Conservation (phyloP, 305 asterid genomes). For the Solanum hybrid region DNA sequence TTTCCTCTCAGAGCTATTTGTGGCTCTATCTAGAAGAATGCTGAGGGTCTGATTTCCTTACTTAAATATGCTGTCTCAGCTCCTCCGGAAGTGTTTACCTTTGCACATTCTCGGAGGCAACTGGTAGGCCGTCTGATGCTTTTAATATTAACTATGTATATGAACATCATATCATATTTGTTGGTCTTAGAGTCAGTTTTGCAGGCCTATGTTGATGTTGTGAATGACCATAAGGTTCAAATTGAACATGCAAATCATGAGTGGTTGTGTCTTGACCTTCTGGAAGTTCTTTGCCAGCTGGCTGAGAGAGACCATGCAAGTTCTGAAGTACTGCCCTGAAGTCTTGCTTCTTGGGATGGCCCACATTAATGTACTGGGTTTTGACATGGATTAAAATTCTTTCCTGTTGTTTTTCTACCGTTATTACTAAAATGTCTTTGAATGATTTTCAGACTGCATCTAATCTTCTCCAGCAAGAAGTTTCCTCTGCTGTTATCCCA, state of each 20-base stretch:
- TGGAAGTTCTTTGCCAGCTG: conserved; percentile 75
- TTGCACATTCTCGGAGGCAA: no score
- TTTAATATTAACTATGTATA: no score
- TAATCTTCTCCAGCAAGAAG: conserved; percentile 76
- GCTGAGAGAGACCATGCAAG: conserved; percentile 92
- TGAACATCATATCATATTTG: not conserved
- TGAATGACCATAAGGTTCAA: conserved; percentile 44
- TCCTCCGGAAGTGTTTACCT: no score
- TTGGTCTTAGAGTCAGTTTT: not conserved
- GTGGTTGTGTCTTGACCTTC: conserved; percentile 71
- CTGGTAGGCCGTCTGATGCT: no score
- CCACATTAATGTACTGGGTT: conserved; percentile 50
- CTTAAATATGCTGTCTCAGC: no score
- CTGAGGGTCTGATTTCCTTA: no score
- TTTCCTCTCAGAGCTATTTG: no score
- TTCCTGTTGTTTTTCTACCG: not conserved
- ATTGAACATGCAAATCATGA: conserved; percentile 51
- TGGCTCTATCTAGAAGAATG: no score
- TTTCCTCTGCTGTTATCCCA: conserved; percentile 57
- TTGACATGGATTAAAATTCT: not conserved
- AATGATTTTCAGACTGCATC: conserved; percentile 65
- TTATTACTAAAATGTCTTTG: conserved; percentile 2
- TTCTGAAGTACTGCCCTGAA: conserved; percentile 67
- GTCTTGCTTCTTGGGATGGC: conserved; percentile 86
- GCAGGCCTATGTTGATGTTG: conserved; percentile 58